These are phyloP conservation scores for Beauveria sp. DNA, from an alignment of 2,329 filamentous ascomycete genomes.

Conservation along the genomic window DNA sequence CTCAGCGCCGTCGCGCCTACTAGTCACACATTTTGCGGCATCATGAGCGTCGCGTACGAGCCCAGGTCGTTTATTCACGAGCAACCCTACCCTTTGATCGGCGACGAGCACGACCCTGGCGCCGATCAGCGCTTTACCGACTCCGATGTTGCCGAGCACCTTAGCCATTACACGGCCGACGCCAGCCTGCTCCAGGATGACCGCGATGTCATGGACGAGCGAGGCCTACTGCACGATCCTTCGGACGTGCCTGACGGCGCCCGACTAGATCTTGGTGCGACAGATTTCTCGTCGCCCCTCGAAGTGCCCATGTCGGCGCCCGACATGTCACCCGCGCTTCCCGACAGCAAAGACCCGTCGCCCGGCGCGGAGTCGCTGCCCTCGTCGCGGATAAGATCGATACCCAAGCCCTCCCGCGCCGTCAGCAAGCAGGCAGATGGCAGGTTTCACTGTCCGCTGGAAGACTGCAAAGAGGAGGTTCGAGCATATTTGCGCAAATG, in stretches of 20 bases:
- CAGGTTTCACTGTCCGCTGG: constrained; percentile 68
- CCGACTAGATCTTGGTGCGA: constrained; percentile 30
- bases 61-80: constrained; percentile 41
- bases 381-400: constrained; percentile 40
- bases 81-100: constrained; percentile 39
- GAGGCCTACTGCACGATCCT: constrained; percentile 25
- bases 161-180: constrained; percentile 36
- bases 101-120: constrained; percentile 35
- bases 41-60: constrained; percentile 47
- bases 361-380: constrained; percentile 26
- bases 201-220: constrained; percentile 28
- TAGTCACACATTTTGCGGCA: constrained; percentile 14
- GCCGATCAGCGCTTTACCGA: constrained; percentile 35
- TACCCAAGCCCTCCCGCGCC: constrained; percentile 52
- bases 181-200: constrained; percentile 30
- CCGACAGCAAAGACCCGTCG: constrained; percentile 28
- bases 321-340: constrained; percentile 24
- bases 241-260: constrained; percentile 30
- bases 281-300: constrained; percentile 28
- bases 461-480: constrained; percentile 58
- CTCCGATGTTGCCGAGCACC: constrained; percentile 34
- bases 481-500: constrained; percentile 73
- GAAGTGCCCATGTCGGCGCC: constrained; percentile 24
- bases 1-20: background rate
- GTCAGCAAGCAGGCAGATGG: constrained; percentile 58